Base-by-base conservation (phyloP, 371 early-diverging fungal genomes). In the Encephalitozoon hellem region DNA sequence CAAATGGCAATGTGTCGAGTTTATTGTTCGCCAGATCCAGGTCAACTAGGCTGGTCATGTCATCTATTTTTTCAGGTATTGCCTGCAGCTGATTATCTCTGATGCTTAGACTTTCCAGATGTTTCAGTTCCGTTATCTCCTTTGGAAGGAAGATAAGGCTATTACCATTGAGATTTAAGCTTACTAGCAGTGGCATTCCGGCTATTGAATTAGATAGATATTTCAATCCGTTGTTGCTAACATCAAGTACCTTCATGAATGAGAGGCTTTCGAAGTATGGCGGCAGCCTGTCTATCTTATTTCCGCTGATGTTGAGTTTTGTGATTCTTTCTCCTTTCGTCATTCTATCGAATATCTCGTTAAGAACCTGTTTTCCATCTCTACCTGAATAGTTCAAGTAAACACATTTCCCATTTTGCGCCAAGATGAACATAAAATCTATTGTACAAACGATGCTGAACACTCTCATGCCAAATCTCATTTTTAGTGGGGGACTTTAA, bases 21-120 rank as follows among this genome's bases (percentile, higher is more conserved):
- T 81, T 73, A 85, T 93, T 93, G 65, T 86, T 77, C 21, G 88
- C 86, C 6, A 91, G 73, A 82, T 90, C 90, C 52, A 93, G 80
- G 23, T 89, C 89, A 9, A 84, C 85, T 9, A 93, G 85, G 47
- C 88, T 87, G 2, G 87, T 72, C 4, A 92, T 87, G 34, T 85
- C 76, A 23, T 88, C 86, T 52, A 93, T 86, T 0, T 90, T 87
- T 23, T 88, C 88, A 0, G 93, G 93, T 0, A 90, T 69, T 11
- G 30, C 9, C 21, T 21, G 42, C 15, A 87, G 67, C 65, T 67
- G 42, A 65, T 85, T 85, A 21, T 47, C 15, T 47, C 49, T 15
- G 49, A 47, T 15, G 21, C 49, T 47, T 21, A 47, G 8, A 12
- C 18, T 15, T 15, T 47, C 49, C 15, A 47, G 21, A 21, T 47